These are phyloP conservation scores for Allium fistulosum DNA, from an alignment of 106 monocot genomes.

Conservation along the genomic window DNA sequence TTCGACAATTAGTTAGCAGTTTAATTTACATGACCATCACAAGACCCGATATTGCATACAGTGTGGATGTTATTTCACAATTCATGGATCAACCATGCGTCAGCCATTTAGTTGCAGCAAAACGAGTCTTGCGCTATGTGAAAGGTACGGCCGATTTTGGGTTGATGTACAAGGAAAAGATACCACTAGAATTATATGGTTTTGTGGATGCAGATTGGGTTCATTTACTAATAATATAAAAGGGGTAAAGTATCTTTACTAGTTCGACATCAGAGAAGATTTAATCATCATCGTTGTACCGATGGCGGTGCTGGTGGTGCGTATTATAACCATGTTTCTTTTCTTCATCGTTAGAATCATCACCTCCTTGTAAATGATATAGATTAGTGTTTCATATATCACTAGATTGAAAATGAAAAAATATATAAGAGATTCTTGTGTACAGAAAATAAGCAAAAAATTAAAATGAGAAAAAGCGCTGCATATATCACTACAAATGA, in stretches of 20 bases:
- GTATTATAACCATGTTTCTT: background rate
- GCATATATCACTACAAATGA: background rate
- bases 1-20: background rate
- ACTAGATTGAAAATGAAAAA: background rate
- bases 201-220: too few relatives aligned
- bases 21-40: background rate
- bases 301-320: background rate
- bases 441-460: background rate
- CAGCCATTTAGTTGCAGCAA: background rate
- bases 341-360: constrained; percentile 2
- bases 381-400: background rate
- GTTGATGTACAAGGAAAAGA: too few relatives aligned
- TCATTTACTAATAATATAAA: constrained; percentile 5
- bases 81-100: background rate
- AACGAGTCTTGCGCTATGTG: too few relatives aligned
- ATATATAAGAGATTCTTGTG: background rate
- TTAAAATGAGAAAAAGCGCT: background rate
- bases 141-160: too few relatives aligned
- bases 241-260: background rate
- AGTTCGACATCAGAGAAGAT: background rate
- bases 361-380: background rate
- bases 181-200: too few relatives aligned
- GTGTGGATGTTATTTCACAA: background rate
- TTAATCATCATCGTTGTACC: constrained; percentile 2
- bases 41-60: background rate